A percentile compares a stretch with the other conserved stretches of the same genome.
Conservation (phyloP, 169 alveolate genomes). For the Plasmodium berghei region DNA sequence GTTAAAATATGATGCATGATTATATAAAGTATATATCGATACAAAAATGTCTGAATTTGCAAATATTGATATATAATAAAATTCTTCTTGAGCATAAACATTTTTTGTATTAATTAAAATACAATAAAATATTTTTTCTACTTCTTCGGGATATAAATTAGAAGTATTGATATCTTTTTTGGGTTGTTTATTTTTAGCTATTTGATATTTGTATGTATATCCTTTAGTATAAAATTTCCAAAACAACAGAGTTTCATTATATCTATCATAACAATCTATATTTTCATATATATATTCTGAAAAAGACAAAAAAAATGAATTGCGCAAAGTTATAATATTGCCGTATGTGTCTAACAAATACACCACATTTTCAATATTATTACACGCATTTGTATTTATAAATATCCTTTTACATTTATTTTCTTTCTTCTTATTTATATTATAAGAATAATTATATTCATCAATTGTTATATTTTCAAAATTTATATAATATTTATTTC, state of each 20-base stretch:
- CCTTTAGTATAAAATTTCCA: slow-evolving; percentile 61
- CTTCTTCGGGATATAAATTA: slow-evolving; percentile 49
- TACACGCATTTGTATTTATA: slow-evolving; percentile 47
- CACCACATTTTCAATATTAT: slow-evolving; percentile 16
- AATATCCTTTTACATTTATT: slow-evolving; percentile 30
- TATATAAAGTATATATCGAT: slow-evolving; percentile 43
- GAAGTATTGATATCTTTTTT: slow-evolving; percentile 26
- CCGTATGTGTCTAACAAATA: slow-evolving; percentile 70
- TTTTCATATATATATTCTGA: slow-evolving; percentile 65
- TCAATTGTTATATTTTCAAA: slow-evolving; percentile 71
- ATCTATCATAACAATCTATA: slow-evolving; percentile 32
- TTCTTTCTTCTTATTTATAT: slow-evolving; percentile 39
- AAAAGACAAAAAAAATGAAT: slow-evolving; percentile 55
- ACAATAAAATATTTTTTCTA: slow-evolving; percentile 64
- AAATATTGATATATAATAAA: slow-evolving; percentile 56
- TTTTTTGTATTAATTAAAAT: slow-evolving; percentile 48
- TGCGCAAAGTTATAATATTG: slow-evolving; percentile 40
- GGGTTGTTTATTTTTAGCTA: slow-evolving; percentile 7
- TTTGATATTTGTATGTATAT: slow-evolving; percentile 57
- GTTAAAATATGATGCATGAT: slow-evolving; percentile 17
- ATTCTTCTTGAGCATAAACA: slow-evolving; percentile 68
- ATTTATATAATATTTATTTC: slow-evolving; percentile 75
- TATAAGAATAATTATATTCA: slow-evolving; percentile 17
- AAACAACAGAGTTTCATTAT: slow-evolving; percentile 44
- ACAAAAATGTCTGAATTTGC: slow-evolving; percentile 67